phyloP scores from a whole-genome alignment of 2,329 filamentous ascomycete species.

The Fusarium compactum region DNA sequence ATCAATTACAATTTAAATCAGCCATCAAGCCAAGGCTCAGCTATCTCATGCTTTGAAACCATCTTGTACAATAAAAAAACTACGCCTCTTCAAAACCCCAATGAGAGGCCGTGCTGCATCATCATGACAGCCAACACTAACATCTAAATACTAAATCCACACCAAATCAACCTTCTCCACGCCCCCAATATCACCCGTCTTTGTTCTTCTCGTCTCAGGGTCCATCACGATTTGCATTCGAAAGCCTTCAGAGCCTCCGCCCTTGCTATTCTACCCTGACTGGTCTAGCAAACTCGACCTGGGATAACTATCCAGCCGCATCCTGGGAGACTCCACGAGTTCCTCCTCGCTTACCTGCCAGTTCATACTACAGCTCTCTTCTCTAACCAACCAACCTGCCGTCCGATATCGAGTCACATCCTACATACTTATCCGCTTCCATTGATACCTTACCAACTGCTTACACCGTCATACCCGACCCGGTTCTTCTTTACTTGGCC shows the following conservation, averaged over 20 bases:
- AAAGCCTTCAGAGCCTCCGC: conserved; percentile 15
- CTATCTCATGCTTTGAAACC: background rate
- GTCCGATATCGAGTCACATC: background rate
- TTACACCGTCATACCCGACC: conserved; percentile 26
- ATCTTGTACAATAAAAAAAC: background rate
- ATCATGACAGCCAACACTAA: conserved; percentile 8
- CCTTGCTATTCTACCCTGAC: conserved; percentile 9
- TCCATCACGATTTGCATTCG: conserved; percentile 32
- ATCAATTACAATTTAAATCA: background rate
- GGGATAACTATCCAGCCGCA: conserved; percentile 33
- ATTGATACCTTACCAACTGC: conserved; percentile 27
- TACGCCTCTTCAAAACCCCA: background rate
- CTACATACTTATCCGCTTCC: conserved; percentile 14
- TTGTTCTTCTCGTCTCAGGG: conserved; percentile 26
- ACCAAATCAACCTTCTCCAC: conserved; percentile 7
- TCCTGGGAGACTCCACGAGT: conserved; percentile 15
- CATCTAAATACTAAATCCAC: conserved; percentile 24
- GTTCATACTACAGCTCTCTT: conserved; percentile 7
- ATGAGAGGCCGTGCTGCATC: background rate
- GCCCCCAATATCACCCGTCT: conserved; percentile 11
- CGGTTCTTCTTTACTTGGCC: conserved; percentile 8
- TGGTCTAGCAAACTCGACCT: conserved; percentile 3
- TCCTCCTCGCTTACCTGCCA: conserved; percentile 23
- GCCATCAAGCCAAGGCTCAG: background rate
- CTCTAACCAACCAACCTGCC: background rate